Conservation (phyloP, 1,284 basidiomycete genomes). For the Irpex sp. region DNA sequence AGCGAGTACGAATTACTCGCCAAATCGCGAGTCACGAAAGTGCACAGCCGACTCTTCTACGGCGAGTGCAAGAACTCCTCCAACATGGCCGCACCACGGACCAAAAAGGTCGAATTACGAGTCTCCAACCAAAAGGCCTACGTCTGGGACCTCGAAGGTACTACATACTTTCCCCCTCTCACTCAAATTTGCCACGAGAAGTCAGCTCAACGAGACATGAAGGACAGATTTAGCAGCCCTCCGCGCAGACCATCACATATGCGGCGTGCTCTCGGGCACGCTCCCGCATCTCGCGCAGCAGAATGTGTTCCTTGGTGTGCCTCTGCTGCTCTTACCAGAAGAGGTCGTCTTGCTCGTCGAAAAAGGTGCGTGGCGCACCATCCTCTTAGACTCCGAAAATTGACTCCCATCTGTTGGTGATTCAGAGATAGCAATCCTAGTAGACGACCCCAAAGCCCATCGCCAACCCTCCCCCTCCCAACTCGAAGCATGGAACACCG, state of each 20-base stretch:
- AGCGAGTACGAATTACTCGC: too few relatives aligned
- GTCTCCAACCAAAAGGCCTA: slow-evolving; percentile 71
- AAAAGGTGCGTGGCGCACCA: too few relatives aligned
- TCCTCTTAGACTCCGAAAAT: too few relatives aligned
- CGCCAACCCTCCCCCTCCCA: slow-evolving; percentile 48
- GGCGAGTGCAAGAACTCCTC: too few relatives aligned
- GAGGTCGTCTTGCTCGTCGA: slow-evolving; percentile 87
- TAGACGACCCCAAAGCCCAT: slow-evolving; percentile 72
- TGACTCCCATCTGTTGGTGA: not conserved
- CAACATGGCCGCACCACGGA: not conserved
- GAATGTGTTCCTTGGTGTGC: slow-evolving; percentile 93
- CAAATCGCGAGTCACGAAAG: too few relatives aligned
- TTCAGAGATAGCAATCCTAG: slow-evolving; percentile 71
- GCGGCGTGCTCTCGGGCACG: slow-evolving; percentile 86
- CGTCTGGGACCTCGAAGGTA: slow-evolving; percentile 80
- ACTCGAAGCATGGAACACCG: slow-evolving; percentile 53
- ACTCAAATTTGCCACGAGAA: not conserved
- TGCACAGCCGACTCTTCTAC: too few relatives aligned
- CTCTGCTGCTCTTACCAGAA: slow-evolving; percentile 86
- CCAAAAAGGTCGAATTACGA: slow-evolving; percentile 40
- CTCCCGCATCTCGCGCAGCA: slow-evolving; percentile 95
- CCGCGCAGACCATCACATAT: slow-evolving; percentile 78
- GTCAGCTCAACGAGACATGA: slow-evolving; percentile 17
- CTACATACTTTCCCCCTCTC: too few relatives aligned
- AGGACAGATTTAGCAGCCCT: slow-evolving; percentile 71